A percentile compares a stretch with the other conserved stretches of the same genome.
Conservation (phyloP, 257 asterid genomes). For the Perilla frutescens region DNA sequence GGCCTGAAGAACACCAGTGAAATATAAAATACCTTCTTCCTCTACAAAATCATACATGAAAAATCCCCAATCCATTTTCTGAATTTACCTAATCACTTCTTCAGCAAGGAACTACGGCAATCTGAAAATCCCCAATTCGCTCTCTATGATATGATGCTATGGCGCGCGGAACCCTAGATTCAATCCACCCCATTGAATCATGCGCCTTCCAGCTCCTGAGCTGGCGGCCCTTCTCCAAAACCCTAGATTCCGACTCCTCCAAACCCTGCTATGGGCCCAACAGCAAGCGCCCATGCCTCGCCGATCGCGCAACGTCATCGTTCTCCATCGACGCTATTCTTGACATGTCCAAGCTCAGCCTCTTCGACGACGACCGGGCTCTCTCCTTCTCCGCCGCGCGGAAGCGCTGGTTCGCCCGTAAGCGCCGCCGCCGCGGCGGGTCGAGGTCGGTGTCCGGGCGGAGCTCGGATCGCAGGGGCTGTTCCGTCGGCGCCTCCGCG, state of each 20-base stretch:
- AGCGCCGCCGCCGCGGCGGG: slow-evolving; percentile 83
- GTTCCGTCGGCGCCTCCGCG: slow-evolving; percentile 86
- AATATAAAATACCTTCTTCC: slow-evolving; percentile 13
- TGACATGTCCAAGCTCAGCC: slow-evolving; percentile 82
- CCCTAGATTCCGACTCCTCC: slow-evolving; percentile 63
- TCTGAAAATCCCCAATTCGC: background rate
- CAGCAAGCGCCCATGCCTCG: slow-evolving; percentile 82
- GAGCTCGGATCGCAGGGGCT: slow-evolving; percentile 90
- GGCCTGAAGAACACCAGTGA: no score
- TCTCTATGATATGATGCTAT: slow-evolving; percentile 36
- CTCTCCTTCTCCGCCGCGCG: slow-evolving; percentile 49
- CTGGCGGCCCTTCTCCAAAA: slow-evolving; percentile 53
- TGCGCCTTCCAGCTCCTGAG: slow-evolving; percentile 66
- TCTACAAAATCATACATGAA: background rate
- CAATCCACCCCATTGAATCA: slow-evolving; percentile 68
- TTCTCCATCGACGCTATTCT: slow-evolving; percentile 72
- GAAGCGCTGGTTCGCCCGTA: slow-evolving; percentile 70
- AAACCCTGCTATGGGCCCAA: slow-evolving; percentile 52
- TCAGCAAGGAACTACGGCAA: background rate
- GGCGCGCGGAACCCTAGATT: slow-evolving; percentile 63
- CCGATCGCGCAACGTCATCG: slow-evolving; percentile 81
- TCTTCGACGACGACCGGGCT: slow-evolving; percentile 75
- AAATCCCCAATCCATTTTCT: background rate
- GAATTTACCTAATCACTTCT: background rate
- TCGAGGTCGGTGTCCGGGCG: slow-evolving; percentile 91